A percentile compares a stretch with the other conserved stretches of the same genome.
phyloP scores from a whole-genome alignment of 305 asterid genomes.

The Fraxinus platypoda region DNA sequence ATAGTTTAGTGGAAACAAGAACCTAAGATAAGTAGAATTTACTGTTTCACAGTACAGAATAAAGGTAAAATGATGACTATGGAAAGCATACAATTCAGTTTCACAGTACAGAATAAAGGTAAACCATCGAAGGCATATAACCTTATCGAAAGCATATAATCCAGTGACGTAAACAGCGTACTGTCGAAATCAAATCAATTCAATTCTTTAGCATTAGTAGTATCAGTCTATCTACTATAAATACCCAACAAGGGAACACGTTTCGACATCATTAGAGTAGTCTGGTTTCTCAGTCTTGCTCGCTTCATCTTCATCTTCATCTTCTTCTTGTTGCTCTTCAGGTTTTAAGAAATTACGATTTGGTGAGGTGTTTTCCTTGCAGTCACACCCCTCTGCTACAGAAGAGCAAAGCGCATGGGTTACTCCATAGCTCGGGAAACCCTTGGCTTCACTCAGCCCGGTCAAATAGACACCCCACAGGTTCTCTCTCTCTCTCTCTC shows the following conservation, averaged over 20 bases:
- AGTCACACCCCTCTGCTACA: slow-evolving; percentile 18
- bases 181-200: not conserved
- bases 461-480: slow-evolving; percentile 56
- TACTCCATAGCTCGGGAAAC: slow-evolving; percentile 75
- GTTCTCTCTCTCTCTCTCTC: slow-evolving; percentile 20
- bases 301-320: not conserved
- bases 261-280: not conserved
- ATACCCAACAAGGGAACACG: not conserved
- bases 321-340: not conserved
- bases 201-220: not conserved
- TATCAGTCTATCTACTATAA: no score
- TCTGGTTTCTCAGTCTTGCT: not conserved
- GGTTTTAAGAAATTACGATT: not conserved
- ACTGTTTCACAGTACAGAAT: no score
- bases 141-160: no score
- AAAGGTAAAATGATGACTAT: no score
- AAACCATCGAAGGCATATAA: no score
- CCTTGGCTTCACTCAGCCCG: slow-evolving; percentile 82
- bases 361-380: not conserved
- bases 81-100: no score
- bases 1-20: no score
- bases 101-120: not conserved
- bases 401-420: slow-evolving; percentile 49
- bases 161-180: not conserved
- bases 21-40: no score